phyloP scores from a whole-genome alignment of 1,139 yeast genomes.

The Geotrichum restrictum region DNA sequence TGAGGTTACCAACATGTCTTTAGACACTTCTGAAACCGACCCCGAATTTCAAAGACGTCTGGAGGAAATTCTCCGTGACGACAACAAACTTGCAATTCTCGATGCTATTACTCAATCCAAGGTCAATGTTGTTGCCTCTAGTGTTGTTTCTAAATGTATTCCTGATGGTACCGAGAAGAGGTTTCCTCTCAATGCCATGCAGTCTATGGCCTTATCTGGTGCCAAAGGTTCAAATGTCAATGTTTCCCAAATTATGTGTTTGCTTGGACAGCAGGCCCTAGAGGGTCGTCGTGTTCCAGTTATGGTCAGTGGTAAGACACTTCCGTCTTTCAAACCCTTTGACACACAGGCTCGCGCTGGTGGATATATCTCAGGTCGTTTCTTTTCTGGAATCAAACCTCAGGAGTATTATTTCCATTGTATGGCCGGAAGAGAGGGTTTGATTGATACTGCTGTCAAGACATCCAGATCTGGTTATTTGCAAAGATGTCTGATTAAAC shows the following conservation, averaged over 20 bases:
- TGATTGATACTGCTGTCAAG: constrained; percentile 98
- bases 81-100: constrained; percentile 81
- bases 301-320: constrained; percentile 96
- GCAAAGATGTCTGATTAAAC: constrained; percentile 97
- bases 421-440: constrained; percentile 99
- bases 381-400: constrained; percentile 97
- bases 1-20: constrained; percentile 83
- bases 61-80: constrained; percentile 94
- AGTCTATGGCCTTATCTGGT: constrained; percentile 97
- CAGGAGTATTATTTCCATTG: constrained; percentile 99
- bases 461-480: constrained; percentile 97
- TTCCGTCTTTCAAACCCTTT: constrained; percentile 93
- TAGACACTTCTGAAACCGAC: constrained; percentile 52
- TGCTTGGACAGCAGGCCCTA: constrained; percentile 96
- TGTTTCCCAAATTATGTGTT: constrained; percentile 98
- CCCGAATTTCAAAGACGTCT: constrained; percentile 81
- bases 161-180: constrained; percentile 94
- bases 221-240: constrained; percentile 98
- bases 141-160: constrained; percentile 89
- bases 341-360: constrained; percentile 98
- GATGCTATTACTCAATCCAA: constrained; percentile 96
- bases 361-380: constrained; percentile 95
- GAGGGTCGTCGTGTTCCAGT: constrained; percentile 99
- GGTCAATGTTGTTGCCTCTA: constrained; percentile 86
- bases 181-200: constrained; percentile 96